Percentiles rank a stretch among this genome's conserved stretches.
Evolutionary conservation across 495 filamentous ascomycete species (phyloP).

Genomic region (Sphaerosporella brunnea): DNA sequence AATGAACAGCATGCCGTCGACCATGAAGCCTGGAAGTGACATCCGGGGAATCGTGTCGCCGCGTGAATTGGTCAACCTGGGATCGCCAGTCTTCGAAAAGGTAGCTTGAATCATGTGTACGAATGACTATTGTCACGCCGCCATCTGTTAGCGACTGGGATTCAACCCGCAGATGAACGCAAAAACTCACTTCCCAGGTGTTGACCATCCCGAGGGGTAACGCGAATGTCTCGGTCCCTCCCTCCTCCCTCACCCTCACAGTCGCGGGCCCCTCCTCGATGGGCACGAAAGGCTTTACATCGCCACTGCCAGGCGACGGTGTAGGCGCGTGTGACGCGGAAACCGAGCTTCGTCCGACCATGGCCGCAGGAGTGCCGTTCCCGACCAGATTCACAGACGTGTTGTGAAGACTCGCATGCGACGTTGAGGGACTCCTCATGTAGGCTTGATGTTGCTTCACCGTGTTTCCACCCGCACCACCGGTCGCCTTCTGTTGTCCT

Average conservation of each 20-base stretch:
- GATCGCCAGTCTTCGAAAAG: conserved; percentile 14
- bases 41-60: conserved; percentile 23
- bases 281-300: no score
- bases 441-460: conserved; percentile 6
- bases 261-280: conserved; percentile 11
- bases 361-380: no score
- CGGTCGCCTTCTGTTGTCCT: neutral
- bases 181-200: conserved; percentile 20
- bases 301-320: no score
- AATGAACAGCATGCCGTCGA: conserved; percentile 19
- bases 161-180: no score
- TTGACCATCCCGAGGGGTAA: conserved; percentile 18
- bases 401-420: conserved; percentile 1
- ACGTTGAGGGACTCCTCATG: neutral
- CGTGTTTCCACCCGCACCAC: neutral
- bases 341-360: no score
- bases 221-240: conserved; percentile 24
- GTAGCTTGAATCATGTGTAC: conserved; percentile 19
- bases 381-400: neutral
- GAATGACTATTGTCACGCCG: no score
- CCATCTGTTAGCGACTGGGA: conserved; percentile 10
- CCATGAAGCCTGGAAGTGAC: conserved; percentile 21
- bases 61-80: conserved; percentile 22
- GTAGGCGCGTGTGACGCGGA: no score
- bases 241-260: conserved; percentile 21